These are phyloP conservation scores for Tetrapyrgos nigripes DNA, from an alignment of 1,284 basidiomycete genomes.

Conservation along the genomic window DNA sequence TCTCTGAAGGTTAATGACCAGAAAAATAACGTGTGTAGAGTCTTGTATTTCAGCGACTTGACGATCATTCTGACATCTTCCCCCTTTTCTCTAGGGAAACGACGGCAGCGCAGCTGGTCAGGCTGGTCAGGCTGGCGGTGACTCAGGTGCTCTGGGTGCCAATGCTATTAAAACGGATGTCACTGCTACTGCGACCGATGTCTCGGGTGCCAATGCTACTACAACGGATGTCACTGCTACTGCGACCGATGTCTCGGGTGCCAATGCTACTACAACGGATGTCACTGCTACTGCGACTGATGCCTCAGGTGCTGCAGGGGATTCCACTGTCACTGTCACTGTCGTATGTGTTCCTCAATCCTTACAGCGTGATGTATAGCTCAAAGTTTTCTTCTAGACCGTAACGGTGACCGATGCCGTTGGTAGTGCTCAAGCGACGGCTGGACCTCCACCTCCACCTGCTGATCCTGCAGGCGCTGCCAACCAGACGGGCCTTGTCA, in stretches of 20 bases:
- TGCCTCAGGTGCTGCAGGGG: not conserved
- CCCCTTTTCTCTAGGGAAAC: not conserved
- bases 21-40: not conserved
- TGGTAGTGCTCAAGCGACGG: not conserved
- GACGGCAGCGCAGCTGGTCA: not conserved
- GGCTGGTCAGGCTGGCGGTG: not conserved
- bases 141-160: not conserved
- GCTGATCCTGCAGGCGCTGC: not conserved
- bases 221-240: not conserved
- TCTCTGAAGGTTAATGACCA: not conserved
- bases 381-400: constrained; percentile 1
- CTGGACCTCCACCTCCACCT: not conserved
- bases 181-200: not conserved
- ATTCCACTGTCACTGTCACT: constrained; percentile 8
- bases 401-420: constrained; percentile 8
- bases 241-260: not conserved
- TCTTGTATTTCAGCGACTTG: not conserved
- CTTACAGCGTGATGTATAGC: not conserved
- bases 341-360: constrained; percentile 2
- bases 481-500: not conserved
- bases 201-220: not conserved
- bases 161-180: no score
- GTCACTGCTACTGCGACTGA: not conserved
- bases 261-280: constrained; percentile 2
- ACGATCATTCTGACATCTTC: not conserved